Conservation (phyloP, 2,329 filamentous ascomycete species). For the Paecilomyces fulvus region DNA sequence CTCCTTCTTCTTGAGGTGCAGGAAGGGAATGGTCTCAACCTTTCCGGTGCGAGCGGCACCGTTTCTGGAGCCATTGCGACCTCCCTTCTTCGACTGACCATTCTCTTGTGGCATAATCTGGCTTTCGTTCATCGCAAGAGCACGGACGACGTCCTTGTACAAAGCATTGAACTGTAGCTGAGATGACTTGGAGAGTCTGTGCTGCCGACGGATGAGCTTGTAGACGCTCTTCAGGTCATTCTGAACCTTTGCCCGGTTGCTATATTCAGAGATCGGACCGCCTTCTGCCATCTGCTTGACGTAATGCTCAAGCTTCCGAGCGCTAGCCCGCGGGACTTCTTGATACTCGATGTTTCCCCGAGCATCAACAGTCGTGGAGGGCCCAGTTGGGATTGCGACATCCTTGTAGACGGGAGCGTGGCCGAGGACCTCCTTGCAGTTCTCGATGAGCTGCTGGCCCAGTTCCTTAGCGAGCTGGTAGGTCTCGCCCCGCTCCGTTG, state of each 20-base stretch:
- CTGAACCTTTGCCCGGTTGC: constrained; percentile 95
- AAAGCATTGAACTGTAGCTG: constrained; percentile 94
- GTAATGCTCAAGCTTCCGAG: constrained; percentile 96
- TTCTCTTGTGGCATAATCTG: constrained; percentile 90
- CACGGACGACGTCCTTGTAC: constrained; percentile 89
- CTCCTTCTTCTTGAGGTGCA: constrained; percentile 96
- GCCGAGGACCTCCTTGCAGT: constrained; percentile 86
- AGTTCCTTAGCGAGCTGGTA: constrained; percentile 97
- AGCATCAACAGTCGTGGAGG: constrained; percentile 83
- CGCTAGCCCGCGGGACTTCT: constrained; percentile 77
- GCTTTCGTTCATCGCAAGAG: constrained; percentile 93
- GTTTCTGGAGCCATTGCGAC: constrained; percentile 43
- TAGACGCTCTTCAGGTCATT: constrained; percentile 92
- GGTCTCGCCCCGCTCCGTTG: constrained; percentile 90
- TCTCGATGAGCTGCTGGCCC: constrained; percentile 86
- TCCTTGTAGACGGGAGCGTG: constrained; percentile 90
- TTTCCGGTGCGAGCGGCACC: constrained; percentile 66
- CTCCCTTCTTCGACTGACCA: constrained; percentile 51
- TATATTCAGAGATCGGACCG: constrained; percentile 97
- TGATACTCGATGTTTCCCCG: constrained; percentile 89
- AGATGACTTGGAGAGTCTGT: constrained; percentile 92
- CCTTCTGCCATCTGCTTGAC: constrained; percentile 98
- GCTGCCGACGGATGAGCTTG: constrained; percentile 96
- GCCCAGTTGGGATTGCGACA: constrained; percentile 82
- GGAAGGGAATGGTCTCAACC: constrained; percentile 93